A percentile compares a stretch with the other conserved stretches of the same genome.
phyloP scores from a whole-genome alignment of 352 stramenopile genomes.

The Phytopythium sindhum region DNA sequence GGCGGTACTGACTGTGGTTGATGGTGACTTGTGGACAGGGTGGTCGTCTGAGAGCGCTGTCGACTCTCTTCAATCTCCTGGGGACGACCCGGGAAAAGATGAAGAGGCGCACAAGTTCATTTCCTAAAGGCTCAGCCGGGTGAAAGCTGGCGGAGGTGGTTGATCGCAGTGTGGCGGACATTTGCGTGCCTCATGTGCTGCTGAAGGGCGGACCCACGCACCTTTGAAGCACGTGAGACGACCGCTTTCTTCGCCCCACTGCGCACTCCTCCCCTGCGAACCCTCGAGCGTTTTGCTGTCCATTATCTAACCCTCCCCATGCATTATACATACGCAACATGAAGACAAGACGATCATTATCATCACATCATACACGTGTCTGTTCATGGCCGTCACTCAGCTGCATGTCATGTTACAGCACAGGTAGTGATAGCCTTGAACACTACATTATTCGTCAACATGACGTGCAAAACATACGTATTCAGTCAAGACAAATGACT shows the following conservation, averaged over 20 bases:
- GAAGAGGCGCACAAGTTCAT: not conserved
- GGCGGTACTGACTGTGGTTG: not conserved
- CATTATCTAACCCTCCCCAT: constrained; percentile 3
- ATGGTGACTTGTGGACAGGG: not conserved
- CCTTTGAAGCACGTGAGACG: too few species aligned
- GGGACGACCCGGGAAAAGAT: not conserved
- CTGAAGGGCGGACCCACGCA: too few species aligned
- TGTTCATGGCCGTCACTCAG: not conserved
- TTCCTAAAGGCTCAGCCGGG: not conserved
- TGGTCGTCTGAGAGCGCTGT: not conserved
- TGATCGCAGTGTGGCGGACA: not conserved
- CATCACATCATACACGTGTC: too few species aligned
- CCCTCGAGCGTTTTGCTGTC: not conserved
- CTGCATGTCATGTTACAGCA: not conserved
- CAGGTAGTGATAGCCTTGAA: not conserved
- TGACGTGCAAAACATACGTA: not conserved
- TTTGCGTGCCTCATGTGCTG: not conserved
- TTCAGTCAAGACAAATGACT: not conserved
- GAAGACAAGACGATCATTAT: not conserved
- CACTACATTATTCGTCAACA: not conserved
- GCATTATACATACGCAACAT: not conserved
- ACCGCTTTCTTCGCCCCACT: not conserved
- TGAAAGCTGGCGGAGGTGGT: not conserved
- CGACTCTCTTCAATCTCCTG: not conserved
- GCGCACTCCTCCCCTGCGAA: not conserved